A percentile compares a stretch with the other conserved stretches of the same genome.
Conservation (phyloP, 2,329 filamentous ascomycete genomes). For the Ophiocordyceps camponoti-floridani region DNA sequence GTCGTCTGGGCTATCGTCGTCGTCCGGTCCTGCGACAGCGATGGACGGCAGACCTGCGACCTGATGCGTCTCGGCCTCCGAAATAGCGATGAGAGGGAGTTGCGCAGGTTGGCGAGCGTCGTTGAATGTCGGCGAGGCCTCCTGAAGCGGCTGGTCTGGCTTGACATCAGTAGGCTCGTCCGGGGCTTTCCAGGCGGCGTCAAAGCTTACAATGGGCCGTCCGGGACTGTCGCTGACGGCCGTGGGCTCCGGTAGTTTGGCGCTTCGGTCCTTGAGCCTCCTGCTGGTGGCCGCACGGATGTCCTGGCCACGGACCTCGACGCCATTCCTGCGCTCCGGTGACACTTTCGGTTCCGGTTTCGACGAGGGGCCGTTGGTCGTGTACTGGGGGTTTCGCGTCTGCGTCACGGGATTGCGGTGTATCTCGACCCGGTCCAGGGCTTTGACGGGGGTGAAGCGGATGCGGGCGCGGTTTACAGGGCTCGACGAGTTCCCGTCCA, state of each 20-base stretch:
- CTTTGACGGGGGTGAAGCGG: slow-evolving; percentile 17
- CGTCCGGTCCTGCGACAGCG: slow-evolving; percentile 14
- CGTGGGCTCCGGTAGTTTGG: slow-evolving; percentile 72
- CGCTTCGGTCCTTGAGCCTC: slow-evolving; percentile 68
- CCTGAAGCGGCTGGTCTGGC: slow-evolving; percentile 11
- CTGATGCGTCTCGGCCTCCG: slow-evolving; percentile 23
- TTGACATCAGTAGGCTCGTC: slow-evolving; percentile 53
- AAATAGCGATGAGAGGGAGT: slow-evolving; percentile 37
- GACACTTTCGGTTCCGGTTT: slow-evolving; percentile 17
- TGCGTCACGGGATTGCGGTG: slow-evolving; percentile 71
- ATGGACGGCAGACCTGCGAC: slow-evolving; percentile 16
- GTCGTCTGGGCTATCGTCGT: slow-evolving; percentile 11
- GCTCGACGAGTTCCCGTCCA: slow-evolving; percentile 15
- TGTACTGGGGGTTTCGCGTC: slow-evolving; percentile 67
- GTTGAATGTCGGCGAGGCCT: slow-evolving; percentile 7
- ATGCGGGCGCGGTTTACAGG: slow-evolving; percentile 16
- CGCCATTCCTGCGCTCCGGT: slow-evolving; percentile 51
- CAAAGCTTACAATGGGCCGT: slow-evolving; percentile 93
- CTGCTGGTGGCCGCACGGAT: slow-evolving; percentile 84
- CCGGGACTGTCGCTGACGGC: slow-evolving; percentile 81
- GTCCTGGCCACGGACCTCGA: slow-evolving; percentile 73
- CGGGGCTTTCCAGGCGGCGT: slow-evolving; percentile 62
- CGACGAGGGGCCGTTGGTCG: slow-evolving; percentile 35
- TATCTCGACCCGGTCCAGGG: slow-evolving; percentile 47
- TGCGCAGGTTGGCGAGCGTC: slow-evolving; percentile 17